phyloP scores from a whole-genome alignment of 164 flowering plant genomes.

The Kingdonia uniflora region DNA sequence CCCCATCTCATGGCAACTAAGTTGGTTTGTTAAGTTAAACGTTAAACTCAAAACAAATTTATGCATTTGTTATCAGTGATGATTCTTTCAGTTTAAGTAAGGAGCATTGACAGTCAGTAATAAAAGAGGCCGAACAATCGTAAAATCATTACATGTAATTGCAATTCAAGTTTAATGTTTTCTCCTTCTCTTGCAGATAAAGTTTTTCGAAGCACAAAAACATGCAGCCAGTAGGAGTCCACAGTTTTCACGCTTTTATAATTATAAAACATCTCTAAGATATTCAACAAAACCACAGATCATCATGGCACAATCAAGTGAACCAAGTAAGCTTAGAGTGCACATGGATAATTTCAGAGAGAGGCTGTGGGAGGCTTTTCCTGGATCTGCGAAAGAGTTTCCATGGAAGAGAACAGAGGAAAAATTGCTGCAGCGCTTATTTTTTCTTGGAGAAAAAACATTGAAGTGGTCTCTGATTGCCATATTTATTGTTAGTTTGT shows the following conservation, averaged over 20 bases:
- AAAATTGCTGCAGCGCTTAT: slow-evolving; percentile 16
- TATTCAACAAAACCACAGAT: slow-evolving; percentile 11
- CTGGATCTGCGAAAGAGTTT: slow-evolving; percentile 36
- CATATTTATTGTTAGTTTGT: slow-evolving; percentile 21
- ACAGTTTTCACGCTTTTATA: neutral
- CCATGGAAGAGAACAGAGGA: slow-evolving; percentile 54
- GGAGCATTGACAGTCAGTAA: no score
- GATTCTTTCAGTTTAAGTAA: no score
- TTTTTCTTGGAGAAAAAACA: slow-evolving; percentile 26
- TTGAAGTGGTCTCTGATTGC: slow-evolving; percentile 40
- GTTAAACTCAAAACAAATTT: no score
- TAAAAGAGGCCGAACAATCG: no score
- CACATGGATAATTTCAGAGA: slow-evolving; percentile 17
- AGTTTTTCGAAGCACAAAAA: slow-evolving; percentile 4
- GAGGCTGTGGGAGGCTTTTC: slow-evolving; percentile 25
- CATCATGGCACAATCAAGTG: slow-evolving; percentile 20
- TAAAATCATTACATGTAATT: no score
- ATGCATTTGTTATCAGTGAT: no score
- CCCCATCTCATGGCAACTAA: no score
- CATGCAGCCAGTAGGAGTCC: neutral
- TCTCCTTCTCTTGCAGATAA: no score
- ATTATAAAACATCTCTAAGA: neutral
- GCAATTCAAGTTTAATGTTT: no score
- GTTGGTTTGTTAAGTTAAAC: no score
- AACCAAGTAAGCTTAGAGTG: slow-evolving; percentile 15